Conservation (phyloP, 192 early-diverging fungal species). For the Coemansia pectinata region DNA sequence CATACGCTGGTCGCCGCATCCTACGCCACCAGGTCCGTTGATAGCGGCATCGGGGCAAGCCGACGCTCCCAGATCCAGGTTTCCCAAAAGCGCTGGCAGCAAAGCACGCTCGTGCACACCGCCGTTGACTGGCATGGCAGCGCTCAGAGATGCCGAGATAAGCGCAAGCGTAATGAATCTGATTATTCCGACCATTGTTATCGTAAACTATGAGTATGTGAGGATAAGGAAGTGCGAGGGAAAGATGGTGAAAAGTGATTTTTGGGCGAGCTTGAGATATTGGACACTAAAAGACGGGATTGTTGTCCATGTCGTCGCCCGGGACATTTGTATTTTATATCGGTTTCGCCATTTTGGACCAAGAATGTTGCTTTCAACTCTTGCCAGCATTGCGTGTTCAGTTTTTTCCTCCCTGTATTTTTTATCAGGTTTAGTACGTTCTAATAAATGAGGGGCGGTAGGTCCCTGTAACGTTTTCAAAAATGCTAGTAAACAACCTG, state of each 20-base stretch:
- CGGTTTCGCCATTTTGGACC: not conserved
- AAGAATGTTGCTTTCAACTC: not conserved
- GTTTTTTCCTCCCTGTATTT: not conserved
- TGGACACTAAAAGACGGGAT: not conserved
- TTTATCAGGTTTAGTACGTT: not conserved
- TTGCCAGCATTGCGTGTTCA: not conserved
- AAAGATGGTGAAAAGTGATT: not conserved
- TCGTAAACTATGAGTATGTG: not conserved
- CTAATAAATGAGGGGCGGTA: not conserved
- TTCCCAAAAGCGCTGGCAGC: slow-evolving; percentile 47
- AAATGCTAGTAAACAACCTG: not conserved
- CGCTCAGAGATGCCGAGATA: slow-evolving; percentile 10
- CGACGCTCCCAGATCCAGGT: slow-evolving; percentile 30
- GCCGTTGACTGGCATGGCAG: slow-evolving; percentile 7
- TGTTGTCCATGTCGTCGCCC: not conserved
- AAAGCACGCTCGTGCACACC: slow-evolving; percentile 28
- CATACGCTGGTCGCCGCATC: slow-evolving; percentile 18
- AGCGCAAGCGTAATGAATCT: slow-evolving; percentile 21
- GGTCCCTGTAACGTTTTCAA: slow-evolving; percentile 7
- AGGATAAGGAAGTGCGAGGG: not conserved
- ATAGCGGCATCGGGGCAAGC: slow-evolving; percentile 46
- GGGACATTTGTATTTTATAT: slow-evolving; percentile 1
- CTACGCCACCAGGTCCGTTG: slow-evolving; percentile 27
- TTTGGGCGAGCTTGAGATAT: not conserved
- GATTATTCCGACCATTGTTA: slow-evolving; percentile 29